phyloP scores from a whole-genome alignment of 306 rosid species.

The Quillaja saponaria region DNA sequence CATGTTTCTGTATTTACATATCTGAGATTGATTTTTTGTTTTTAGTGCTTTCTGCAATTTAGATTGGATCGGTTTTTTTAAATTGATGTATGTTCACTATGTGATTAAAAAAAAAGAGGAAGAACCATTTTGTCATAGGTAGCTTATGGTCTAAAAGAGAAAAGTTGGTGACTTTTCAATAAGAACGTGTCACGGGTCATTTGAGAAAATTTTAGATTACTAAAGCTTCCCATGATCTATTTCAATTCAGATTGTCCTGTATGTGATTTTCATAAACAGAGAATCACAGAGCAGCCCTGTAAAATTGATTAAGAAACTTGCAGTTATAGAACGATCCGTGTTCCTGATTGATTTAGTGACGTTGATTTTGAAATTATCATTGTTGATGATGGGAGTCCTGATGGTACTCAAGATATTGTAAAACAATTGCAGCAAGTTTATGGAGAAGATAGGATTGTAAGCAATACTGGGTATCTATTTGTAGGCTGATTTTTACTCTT shows the following conservation, averaged over 20 bases:
- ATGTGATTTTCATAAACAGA: too few species aligned
- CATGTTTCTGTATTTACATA: not conserved
- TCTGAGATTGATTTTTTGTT: not conserved
- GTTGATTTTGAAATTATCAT: conserved; percentile 83
- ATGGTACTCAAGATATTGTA: conserved; percentile 87
- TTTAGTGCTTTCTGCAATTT: too few species aligned
- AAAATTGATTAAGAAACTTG: conserved; percentile 12
- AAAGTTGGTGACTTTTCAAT: not conserved
- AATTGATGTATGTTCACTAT: not conserved
- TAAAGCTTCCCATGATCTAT: not conserved
- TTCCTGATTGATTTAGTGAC: conserved; percentile 48
- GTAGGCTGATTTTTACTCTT: not conserved
- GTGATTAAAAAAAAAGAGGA: not conserved
- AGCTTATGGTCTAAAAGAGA: not conserved
- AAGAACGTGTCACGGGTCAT: not conserved
- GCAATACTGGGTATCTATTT: conserved; percentile 28
- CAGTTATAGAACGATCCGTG: not conserved
- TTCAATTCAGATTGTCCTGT: too few species aligned
- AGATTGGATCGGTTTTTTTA: not conserved
- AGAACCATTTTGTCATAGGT: not conserved
- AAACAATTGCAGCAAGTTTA: conserved; percentile 81
- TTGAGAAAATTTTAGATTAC: not conserved
- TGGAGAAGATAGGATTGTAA: conserved; percentile 86
- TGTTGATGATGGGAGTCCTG: conserved; percentile 98
- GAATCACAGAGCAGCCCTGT: not conserved